Conservation (phyloP, 2,329 filamentous ascomycete species). For the Cylindrodendrum hubeiense region DNA sequence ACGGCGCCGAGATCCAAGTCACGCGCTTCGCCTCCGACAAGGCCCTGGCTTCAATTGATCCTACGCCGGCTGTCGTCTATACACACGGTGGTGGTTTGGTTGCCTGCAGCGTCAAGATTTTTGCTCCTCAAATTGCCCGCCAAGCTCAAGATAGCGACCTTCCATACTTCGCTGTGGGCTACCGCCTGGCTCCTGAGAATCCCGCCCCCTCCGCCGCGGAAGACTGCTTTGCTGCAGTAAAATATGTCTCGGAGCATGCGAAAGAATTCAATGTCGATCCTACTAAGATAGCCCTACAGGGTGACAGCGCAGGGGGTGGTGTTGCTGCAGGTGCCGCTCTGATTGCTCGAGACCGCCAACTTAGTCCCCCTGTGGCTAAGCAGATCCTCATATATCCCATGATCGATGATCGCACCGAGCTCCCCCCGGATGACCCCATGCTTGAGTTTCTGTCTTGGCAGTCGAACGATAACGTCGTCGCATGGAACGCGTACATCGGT, state of each 20-base stretch:
- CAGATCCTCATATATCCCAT: constrained; percentile 51
- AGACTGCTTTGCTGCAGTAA: constrained; percentile 51
- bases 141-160: constrained; percentile 46
- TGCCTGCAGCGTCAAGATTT: constrained; percentile 43
- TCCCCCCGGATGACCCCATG: constrained; percentile 8
- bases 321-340: constrained; percentile 48
- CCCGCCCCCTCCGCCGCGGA: constrained; percentile 50
- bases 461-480: neutral
- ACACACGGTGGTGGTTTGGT: constrained; percentile 58
- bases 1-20: constrained; percentile 31
- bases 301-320: constrained; percentile 40
- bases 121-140: constrained; percentile 37
- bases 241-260: constrained; percentile 42
- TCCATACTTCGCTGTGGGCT: constrained; percentile 54
- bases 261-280: constrained; percentile 35
- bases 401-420: constrained; percentile 47
- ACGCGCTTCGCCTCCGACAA: constrained; percentile 28
- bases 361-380: constrained; percentile 46
- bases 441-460: constrained; percentile 7
- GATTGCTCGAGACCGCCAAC: constrained; percentile 50
- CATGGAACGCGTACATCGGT: neutral
- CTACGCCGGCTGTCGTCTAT: constrained; percentile 48
- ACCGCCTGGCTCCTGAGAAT: constrained; percentile 58
- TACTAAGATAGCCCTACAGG: constrained; percentile 35
- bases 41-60: neutral